A percentile compares a stretch with the other conserved stretches of the same genome.
Evolutionary conservation across 148 eudicot genomes (phyloP).

Genomic region (Chenopodium berlandieri): DNA sequence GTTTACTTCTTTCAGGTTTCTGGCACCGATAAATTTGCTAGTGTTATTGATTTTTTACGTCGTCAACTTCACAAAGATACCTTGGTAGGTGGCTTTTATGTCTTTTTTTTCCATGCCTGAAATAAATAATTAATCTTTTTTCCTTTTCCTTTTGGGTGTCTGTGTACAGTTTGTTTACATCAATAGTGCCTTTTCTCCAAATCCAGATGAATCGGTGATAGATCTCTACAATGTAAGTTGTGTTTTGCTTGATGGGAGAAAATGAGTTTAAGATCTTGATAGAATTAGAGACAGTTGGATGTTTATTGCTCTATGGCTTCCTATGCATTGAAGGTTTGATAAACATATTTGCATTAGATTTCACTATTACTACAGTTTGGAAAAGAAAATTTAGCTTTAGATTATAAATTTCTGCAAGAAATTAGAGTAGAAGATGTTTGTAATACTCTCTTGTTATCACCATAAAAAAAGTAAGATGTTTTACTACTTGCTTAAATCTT

Average conservation of each 20-base stretch:
- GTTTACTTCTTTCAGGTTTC: too few relatives aligned
- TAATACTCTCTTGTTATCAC: too few relatives aligned
- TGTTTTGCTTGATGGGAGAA: neutral
- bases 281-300: neutral
- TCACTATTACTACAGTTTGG: neutral
- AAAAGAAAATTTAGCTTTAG: too few relatives aligned
- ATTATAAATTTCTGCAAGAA: too few relatives aligned
- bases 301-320: neutral
- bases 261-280: neutral
- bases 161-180: constrained; percentile 78
- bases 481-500: too few relatives aligned
- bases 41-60: constrained; percentile 83
- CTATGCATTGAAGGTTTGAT: neutral
- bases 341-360: neutral
- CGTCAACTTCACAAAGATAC: constrained; percentile 91
- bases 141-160: neutral
- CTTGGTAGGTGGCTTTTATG: constrained; percentile 45
- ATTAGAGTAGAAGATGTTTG: too few relatives aligned
- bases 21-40: constrained; percentile 27
- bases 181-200: constrained; percentile 94
- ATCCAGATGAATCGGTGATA: constrained; percentile 75
- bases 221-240: constrained; percentile 82
- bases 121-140: constrained; percentile 1
- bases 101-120: neutral
- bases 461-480: too few relatives aligned